Evolutionary conservation across 495 filamentous ascomycete species (phyloP).

Genomic region (Neurospora sp.): DNA sequence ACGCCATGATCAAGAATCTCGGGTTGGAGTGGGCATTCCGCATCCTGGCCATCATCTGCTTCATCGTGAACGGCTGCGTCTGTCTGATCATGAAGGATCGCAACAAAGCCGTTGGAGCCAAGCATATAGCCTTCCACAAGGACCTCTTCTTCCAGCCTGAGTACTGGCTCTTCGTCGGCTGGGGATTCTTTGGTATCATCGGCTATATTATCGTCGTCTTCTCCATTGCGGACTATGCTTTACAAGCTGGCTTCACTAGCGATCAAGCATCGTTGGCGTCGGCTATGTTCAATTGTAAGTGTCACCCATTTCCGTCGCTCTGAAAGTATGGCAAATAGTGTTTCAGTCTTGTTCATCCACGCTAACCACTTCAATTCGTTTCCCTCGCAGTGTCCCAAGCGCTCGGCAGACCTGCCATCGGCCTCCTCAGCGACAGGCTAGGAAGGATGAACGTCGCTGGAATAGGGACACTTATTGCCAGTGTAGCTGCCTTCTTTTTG

Average conservation of each 20-base stretch:
- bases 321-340: constrained; percentile 26
- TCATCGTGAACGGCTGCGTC: constrained; percentile 48
- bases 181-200: constrained; percentile 61
- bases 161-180: constrained; percentile 55
- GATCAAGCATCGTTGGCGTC: constrained; percentile 60
- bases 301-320: neutral
- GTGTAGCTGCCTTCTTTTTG: constrained; percentile 51
- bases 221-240: constrained; percentile 60
- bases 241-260: constrained; percentile 50
- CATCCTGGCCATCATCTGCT: constrained; percentile 52
- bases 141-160: constrained; percentile 49
- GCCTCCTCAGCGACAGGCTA: constrained; percentile 52
- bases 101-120: constrained; percentile 55
- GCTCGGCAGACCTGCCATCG: constrained; percentile 51
- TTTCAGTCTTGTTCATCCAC: neutral
- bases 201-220: constrained; percentile 66
- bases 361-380: neutral
- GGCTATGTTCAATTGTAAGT: constrained; percentile 61
- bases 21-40: constrained; percentile 58
- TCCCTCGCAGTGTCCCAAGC: constrained; percentile 29
- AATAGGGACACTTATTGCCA: constrained; percentile 48
- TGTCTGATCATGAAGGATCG: constrained; percentile 54
- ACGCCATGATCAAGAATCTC: constrained; percentile 50
- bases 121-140: constrained; percentile 53
- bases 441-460: constrained; percentile 62